These are phyloP conservation scores for Alternaria consortialis DNA, from an alignment of 2,329 filamentous ascomycete species.

Conservation along the genomic window DNA sequence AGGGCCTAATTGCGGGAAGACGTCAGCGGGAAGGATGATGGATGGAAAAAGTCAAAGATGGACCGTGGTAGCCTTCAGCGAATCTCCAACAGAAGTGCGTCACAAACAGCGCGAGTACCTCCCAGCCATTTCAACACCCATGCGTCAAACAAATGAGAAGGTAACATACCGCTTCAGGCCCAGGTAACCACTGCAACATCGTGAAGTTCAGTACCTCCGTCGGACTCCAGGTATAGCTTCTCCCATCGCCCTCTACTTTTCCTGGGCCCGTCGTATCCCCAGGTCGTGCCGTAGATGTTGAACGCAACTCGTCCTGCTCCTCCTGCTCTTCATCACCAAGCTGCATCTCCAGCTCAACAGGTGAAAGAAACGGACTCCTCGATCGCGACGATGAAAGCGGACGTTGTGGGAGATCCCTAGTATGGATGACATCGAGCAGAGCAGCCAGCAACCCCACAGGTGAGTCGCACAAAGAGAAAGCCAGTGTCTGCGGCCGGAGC, in stretches of 20 bases:
- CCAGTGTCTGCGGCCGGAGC: conserved; percentile 47
- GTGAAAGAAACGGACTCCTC: conserved; percentile 44
- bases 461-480: conserved; percentile 52
- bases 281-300: not conserved
- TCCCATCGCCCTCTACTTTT: not conserved
- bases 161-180: conserved; percentile 59
- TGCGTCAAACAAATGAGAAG: not conserved
- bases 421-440: conserved; percentile 45
- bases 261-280: conserved; percentile 8
- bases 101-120: not conserved
- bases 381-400: conserved; percentile 31
- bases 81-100: not conserved
- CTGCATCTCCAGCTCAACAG: conserved; percentile 40
- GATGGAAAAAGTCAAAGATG: not conserved
- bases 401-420: conserved; percentile 22
- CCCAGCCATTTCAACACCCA: not conserved
- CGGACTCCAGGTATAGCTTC: conserved; percentile 23
- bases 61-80: not conserved
- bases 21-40: not conserved
- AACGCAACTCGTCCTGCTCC: conserved; percentile 7
- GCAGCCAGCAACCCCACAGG: conserved; percentile 47
- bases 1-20: conserved; percentile 20
- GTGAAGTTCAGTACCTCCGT: conserved; percentile 64
- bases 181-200: conserved; percentile 70
- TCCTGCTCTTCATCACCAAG: conserved; percentile 17